A percentile compares a stretch with the other conserved stretches of the same genome.
Evolutionary conservation across 1,284 basidiomycete species (phyloP).

Genomic region (Exobasidium rhododendri): DNA sequence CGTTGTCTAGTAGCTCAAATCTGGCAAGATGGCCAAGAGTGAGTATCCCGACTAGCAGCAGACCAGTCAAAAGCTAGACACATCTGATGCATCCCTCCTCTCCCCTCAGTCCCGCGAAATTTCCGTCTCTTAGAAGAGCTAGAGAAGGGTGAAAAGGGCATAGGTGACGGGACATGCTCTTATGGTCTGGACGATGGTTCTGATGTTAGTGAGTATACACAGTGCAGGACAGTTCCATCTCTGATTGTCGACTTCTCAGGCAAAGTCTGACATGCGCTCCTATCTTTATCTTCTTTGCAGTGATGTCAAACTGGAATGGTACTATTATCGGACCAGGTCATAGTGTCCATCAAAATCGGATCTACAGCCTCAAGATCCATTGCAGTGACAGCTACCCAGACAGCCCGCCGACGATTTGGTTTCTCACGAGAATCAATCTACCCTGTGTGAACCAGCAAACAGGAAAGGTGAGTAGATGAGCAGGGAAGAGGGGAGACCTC

Average conservation of each 20-base stretch:
- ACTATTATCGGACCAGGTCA: conserved; percentile 98
- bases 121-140: conserved; percentile 87
- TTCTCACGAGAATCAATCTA: conserved; percentile 87
- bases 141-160: conserved; percentile 98
- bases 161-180: conserved; percentile 94
- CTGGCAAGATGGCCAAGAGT: conserved; percentile 7
- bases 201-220: conserved; percentile 44
- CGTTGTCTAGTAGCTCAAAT: too few relatives aligned
- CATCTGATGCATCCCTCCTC: not conserved
- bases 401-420: conserved; percentile 71
- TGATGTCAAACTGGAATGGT: conserved; percentile 96
- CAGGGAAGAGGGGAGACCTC: too few relatives aligned
- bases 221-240: not conserved
- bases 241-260: not conserved
- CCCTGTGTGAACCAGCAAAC: conserved; percentile 78
- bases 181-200: conserved; percentile 64
- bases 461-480: conserved; percentile 61
- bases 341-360: conserved; percentile 90
- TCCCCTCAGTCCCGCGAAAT: conserved; percentile 79
- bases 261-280: not conserved
- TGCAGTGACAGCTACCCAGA: conserved; percentile 84
- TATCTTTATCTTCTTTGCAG: conserved; percentile 21
- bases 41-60: not conserved
- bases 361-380: conserved; percentile 89
- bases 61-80: not conserved